These are phyloP conservation scores for Williopsis jadinii DNA, from an alignment of 1,139 yeast species.

Conservation along the genomic window DNA sequence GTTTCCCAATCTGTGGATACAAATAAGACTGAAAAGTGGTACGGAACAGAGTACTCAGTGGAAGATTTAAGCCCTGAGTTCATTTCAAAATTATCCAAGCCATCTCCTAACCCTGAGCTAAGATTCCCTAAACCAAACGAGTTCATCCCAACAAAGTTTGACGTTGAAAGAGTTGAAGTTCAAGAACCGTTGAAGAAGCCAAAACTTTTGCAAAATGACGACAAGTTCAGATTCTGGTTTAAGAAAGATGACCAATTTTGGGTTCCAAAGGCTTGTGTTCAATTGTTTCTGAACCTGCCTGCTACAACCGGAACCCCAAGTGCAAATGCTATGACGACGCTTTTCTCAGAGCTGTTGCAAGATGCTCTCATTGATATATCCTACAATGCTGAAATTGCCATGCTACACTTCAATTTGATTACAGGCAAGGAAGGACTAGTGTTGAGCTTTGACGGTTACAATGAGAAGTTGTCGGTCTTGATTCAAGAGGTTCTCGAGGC, in stretches of 20 bases:
- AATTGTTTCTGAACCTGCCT: conserved; percentile 62
- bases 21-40: conserved; percentile 65
- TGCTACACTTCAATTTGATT: conserved; percentile 52
- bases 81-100: conserved; percentile 27
- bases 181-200: conserved; percentile 39
- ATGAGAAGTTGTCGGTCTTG: conserved; percentile 66
- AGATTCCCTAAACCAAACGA: conserved; percentile 66
- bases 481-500: conserved; percentile 53
- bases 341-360: conserved; percentile 63
- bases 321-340: conserved; percentile 48
- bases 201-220: conserved; percentile 34
- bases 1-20: conserved; percentile 42
- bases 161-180: conserved; percentile 40
- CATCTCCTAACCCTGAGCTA: conserved; percentile 34
- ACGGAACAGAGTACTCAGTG: conserved; percentile 72
- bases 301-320: conserved; percentile 49
- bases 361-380: conserved; percentile 73
- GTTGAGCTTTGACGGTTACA: conserved; percentile 69
- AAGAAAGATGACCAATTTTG: conserved; percentile 87
- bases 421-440: conserved; percentile 67
- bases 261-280: conserved; percentile 79
- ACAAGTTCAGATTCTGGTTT: conserved; percentile 61
- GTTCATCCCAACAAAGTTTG: conserved; percentile 75
- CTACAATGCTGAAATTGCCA: conserved; percentile 82
- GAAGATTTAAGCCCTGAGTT: conserved; percentile 38